These are phyloP conservation scores for Euphorbia celastroides DNA, from an alignment of 441 rosid species.

Conservation along the genomic window DNA sequence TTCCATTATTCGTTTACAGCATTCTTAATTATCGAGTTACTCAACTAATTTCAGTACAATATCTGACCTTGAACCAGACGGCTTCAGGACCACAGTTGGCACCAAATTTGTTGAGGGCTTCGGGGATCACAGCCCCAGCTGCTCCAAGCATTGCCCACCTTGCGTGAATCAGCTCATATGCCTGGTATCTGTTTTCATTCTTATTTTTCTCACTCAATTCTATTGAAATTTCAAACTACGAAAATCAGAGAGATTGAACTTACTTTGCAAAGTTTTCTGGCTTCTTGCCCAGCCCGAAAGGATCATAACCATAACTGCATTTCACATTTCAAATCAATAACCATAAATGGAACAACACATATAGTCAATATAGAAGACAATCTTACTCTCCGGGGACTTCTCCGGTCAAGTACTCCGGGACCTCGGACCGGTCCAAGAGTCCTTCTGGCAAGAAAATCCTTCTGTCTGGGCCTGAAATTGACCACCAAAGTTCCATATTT, in stretches of 20 bases:
- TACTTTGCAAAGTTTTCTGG: conserved; percentile 91
- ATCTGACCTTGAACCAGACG: conserved; percentile 80
- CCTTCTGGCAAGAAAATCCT: conserved; percentile 95
- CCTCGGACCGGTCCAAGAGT: conserved; percentile 87
- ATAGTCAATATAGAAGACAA: not conserved
- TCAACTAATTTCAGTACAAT: too few species aligned
- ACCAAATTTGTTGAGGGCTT: conserved; percentile 89
- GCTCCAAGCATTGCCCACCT: conserved; percentile 99
- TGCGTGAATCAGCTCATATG: conserved; percentile 82
- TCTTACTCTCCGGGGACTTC: conserved; percentile 99
- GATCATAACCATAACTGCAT: conserved; percentile 95
- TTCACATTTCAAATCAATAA: not conserved
- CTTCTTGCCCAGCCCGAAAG: conserved; percentile 90
- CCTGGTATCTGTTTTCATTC: conserved; percentile 56
- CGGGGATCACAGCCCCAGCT: conserved; percentile 91
- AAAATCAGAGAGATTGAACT: conserved; percentile 10
- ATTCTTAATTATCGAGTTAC: too few species aligned
- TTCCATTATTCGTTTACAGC: not conserved
- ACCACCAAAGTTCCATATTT: not conserved
- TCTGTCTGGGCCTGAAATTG: conserved; percentile 71
- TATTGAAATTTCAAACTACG: not conserved
- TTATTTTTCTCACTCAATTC: not conserved
- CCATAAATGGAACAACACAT: not conserved
- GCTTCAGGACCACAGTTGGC: conserved; percentile 99
- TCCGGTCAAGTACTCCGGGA: conserved; percentile 93